Conservation (phyloP, 495 filamentous ascomycete genomes). For the Penicillium verhagenii region DNA sequence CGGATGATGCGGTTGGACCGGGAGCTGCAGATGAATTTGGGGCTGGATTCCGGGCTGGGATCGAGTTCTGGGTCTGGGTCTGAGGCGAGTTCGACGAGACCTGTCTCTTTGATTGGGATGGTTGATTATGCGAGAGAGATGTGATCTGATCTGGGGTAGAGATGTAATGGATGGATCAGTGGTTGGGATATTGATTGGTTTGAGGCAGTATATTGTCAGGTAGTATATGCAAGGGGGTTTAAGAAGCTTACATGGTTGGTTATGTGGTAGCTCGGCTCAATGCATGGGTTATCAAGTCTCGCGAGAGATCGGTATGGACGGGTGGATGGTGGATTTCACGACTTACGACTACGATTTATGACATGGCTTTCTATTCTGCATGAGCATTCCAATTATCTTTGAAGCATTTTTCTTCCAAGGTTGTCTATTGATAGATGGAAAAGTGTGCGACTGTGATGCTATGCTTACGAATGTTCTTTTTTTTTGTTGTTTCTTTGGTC, state of each 20-base stretch:
- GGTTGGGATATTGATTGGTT: background rate
- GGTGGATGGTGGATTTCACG: background rate
- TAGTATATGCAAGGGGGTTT: too few species aligned
- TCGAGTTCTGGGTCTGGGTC: background rate
- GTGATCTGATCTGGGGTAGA: background rate
- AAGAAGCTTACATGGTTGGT: too few species aligned
- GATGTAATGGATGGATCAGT: background rate
- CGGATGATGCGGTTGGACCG: slow-evolving; percentile 31
- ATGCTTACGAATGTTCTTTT: background rate
- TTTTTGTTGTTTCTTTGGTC: background rate
- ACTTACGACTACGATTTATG: slow-evolving; percentile 16
- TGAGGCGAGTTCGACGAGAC: background rate
- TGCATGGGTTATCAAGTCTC: background rate
- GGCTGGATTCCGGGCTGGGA: too few species aligned
- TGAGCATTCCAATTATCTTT: background rate
- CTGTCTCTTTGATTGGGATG: background rate
- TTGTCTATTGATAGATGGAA: slow-evolving; percentile 22
- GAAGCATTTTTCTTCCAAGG: slow-evolving; percentile 3
- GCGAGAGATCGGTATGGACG: background rate
- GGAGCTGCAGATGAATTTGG: background rate
- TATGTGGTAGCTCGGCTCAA: too few species aligned
- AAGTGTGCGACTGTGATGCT: slow-evolving; percentile 5
- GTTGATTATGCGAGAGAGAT: background rate
- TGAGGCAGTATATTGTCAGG: too few species aligned
- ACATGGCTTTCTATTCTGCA: slow-evolving; percentile 2